Conservation (phyloP, 768 basidiomycete genomes). For the Dioszegia aurantiaca region DNA sequence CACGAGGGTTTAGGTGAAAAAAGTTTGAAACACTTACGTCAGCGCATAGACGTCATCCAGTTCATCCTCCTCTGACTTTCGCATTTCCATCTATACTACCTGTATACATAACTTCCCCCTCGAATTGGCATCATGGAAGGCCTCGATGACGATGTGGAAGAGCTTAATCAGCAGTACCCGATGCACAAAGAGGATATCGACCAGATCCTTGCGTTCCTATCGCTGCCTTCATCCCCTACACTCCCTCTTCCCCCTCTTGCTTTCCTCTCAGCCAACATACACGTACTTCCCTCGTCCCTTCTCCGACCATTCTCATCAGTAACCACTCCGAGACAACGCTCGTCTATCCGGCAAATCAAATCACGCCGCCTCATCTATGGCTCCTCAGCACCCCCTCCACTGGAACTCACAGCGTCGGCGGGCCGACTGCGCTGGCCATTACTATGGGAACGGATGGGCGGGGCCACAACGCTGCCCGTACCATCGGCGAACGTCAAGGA, state of each 20-base stretch:
- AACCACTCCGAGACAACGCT: slow-evolving; percentile 35
- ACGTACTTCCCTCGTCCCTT: slow-evolving; percentile 31
- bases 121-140: background rate
- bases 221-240: slow-evolving; percentile 22
- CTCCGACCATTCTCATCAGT: slow-evolving; percentile 24
- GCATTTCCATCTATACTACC: too few relatives aligned
- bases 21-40: slow-evolving; percentile 14
- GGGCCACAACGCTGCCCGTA: slow-evolving; percentile 19
- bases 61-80: slow-evolving; percentile 1
- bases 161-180: background rate
- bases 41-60: slow-evolving; percentile 5
- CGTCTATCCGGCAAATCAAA: slow-evolving; percentile 41
- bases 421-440: slow-evolving; percentile 42
- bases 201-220: slow-evolving; percentile 36
- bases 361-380: slow-evolving; percentile 41
- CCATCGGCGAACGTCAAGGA: slow-evolving; percentile 23
- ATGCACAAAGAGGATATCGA: slow-evolving; percentile 20
- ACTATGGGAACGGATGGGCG: slow-evolving; percentile 49
- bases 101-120: background rate
- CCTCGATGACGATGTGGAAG: slow-evolving; percentile 2
- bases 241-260: slow-evolving; percentile 36
- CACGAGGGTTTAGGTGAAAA: background rate
- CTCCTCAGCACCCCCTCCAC: slow-evolving; percentile 8
- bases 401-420: background rate
- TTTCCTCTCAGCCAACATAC: slow-evolving; percentile 36